Percentiles rank a stretch among this genome's conserved stretches.
Conservation (phyloP, 805 yeast species). For the Cyberlindnera maritima region DNA sequence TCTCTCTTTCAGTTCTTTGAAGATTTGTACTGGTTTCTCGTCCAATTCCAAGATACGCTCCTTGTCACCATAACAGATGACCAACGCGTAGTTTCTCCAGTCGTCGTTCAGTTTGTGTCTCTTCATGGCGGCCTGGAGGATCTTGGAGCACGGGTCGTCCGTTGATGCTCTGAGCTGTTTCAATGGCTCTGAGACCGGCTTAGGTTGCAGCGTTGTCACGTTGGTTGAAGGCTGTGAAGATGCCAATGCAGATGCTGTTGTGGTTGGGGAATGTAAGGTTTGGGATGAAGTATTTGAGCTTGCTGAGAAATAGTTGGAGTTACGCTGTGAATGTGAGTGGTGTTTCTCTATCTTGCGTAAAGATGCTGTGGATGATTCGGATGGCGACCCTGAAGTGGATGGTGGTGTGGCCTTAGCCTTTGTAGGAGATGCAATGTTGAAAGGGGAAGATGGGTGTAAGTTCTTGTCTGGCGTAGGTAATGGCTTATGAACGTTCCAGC, state of each 20-base stretch:
- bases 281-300: not conserved
- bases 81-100: constrained; percentile 85
- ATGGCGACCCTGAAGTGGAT: constrained; percentile 12
- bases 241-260: constrained; percentile 15
- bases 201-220: constrained; percentile 10
- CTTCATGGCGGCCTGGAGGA: constrained; percentile 84
- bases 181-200: constrained; percentile 56
- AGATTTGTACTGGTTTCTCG: constrained; percentile 84
- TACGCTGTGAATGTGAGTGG: constrained; percentile 12
- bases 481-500: constrained; percentile 15
- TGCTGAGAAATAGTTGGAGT: constrained; percentile 10
- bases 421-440: constrained; percentile 31
- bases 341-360: constrained; percentile 9
- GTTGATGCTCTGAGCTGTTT: constrained; percentile 82
- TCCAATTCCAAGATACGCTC: constrained; percentile 80
- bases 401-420: constrained; percentile 13
- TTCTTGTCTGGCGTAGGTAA: constrained; percentile 26
- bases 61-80: constrained; percentile 87
- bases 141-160: constrained; percentile 88
- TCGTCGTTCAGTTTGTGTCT: constrained; percentile 78
- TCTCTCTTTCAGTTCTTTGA: constrained; percentile 78
- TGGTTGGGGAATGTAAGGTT: constrained; percentile 21
- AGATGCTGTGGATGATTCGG: constrained; percentile 4
- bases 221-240: constrained; percentile 8
- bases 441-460: constrained; percentile 24